Conservation (phyloP, 257 asterid species). For the Apocynum venetum region DNA sequence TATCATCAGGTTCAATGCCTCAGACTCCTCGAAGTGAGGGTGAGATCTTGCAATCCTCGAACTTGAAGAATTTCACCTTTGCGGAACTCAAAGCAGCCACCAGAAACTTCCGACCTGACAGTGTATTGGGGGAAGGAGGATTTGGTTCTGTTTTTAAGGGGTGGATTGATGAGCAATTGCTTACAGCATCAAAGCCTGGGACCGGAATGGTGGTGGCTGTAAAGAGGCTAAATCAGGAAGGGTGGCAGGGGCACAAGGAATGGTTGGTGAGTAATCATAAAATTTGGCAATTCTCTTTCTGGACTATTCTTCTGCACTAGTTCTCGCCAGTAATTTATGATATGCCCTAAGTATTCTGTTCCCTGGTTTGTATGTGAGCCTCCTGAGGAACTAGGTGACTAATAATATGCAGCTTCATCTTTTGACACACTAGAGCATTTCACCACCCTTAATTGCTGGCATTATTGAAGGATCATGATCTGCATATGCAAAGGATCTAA, state of each 20-base stretch:
- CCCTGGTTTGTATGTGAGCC: background rate
- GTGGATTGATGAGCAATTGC: conserved; percentile 67
- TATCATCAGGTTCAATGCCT: conserved; percentile 56
- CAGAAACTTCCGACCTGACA: conserved; percentile 79
- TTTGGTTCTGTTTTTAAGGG: conserved; percentile 93
- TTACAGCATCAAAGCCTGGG: conserved; percentile 67
- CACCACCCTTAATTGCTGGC: background rate
- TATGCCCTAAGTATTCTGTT: background rate
- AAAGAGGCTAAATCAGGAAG: conserved; percentile 77
- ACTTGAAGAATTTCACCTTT: conserved; percentile 65
- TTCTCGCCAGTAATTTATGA: background rate
- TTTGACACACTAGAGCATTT: background rate
- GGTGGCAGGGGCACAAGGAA: conserved; percentile 95
- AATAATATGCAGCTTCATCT: background rate
- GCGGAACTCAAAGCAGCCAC: conserved; percentile 73
- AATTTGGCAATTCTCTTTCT: background rate
- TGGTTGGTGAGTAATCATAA: conserved; percentile 61
- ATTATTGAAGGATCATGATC: background rate
- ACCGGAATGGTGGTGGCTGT: conserved; percentile 77
- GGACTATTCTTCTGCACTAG: too few species aligned
- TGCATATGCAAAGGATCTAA: conserved; percentile 2
- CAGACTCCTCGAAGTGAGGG: conserved; percentile 84
- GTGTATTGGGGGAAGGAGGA: conserved; percentile 91
- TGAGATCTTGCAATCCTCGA: conserved; percentile 82
- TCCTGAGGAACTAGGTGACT: background rate